Conservation (phyloP, 768 basidiomycete genomes). For the Fomitopsis serialis region DNA sequence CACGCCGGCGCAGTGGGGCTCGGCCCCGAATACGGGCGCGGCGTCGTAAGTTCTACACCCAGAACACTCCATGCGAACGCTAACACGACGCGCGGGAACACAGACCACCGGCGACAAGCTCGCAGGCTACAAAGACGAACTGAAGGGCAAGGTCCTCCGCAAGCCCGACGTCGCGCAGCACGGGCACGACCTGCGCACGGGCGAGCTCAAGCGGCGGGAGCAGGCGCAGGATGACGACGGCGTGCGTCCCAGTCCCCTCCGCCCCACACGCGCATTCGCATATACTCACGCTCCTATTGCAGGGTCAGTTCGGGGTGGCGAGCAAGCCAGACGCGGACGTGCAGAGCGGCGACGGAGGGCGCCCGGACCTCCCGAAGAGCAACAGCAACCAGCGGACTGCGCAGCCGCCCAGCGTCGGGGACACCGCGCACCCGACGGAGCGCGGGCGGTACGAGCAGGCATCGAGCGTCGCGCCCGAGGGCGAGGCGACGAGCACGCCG, state of each 20-base stretch:
- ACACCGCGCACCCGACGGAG: constrained; percentile 11
- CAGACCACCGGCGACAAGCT: constrained; percentile 31
- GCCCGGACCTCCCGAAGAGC: constrained; percentile 1
- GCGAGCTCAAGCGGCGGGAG: constrained; percentile 34
- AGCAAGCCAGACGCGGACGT: background rate
- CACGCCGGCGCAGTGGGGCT: constrained; percentile 40
- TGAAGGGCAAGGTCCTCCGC: constrained; percentile 33
- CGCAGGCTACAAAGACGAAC: constrained; percentile 31
- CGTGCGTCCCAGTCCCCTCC: background rate
- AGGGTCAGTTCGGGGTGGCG: constrained; percentile 3
- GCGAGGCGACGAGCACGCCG: constrained; percentile 15
- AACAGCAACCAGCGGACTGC: constrained; percentile 3
- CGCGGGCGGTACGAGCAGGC: constrained; percentile 18
- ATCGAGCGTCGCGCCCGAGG: constrained; percentile 21
- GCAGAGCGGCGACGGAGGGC: constrained; percentile 4
- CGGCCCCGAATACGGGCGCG: constrained; percentile 30
- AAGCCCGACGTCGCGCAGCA: constrained; percentile 32
- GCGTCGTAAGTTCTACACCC: constrained; percentile 21
- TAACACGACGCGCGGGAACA: background rate
- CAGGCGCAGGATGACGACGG: constrained; percentile 18
- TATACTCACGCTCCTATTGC: background rate
- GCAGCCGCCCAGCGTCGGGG: constrained; percentile 3
- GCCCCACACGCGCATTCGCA: too few species aligned
- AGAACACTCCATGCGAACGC: background rate
- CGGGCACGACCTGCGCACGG: constrained; percentile 34